Conservation (phyloP, 2,329 filamentous ascomycete genomes). For the Fusarium chaquense region DNA sequence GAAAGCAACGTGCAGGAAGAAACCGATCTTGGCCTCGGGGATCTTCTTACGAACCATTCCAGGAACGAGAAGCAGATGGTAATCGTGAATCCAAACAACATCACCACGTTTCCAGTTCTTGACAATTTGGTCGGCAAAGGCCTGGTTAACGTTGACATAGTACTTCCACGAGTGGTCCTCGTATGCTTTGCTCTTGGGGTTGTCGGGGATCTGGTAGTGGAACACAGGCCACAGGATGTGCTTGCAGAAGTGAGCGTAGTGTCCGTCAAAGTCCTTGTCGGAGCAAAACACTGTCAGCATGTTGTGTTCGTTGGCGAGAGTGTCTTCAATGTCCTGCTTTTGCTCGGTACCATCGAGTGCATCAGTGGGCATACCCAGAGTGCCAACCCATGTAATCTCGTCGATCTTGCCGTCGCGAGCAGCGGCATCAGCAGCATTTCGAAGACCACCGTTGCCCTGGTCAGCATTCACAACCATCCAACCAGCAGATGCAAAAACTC, state of each 20-base stretch:
- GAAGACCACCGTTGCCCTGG: slow-evolving; percentile 91
- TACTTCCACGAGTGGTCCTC: slow-evolving; percentile 97
- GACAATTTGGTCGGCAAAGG: slow-evolving; percentile 90
- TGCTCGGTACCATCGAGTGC: slow-evolving; percentile 78
- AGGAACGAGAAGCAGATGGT: slow-evolving; percentile 90
- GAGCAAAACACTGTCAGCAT: slow-evolving; percentile 86
- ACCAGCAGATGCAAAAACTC: slow-evolving; percentile 78
- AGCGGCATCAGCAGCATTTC: slow-evolving; percentile 87
- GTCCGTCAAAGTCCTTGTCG: slow-evolving; percentile 93
- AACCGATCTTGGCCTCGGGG: slow-evolving; percentile 93
- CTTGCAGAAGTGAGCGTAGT: slow-evolving; percentile 97
- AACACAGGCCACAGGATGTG: slow-evolving; percentile 98
- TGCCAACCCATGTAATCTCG: slow-evolving; percentile 91
- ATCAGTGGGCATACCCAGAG: slow-evolving; percentile 93
- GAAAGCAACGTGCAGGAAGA: slow-evolving; percentile 95
- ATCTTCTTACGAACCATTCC: slow-evolving; percentile 89
- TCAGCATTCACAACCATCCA: slow-evolving; percentile 89
- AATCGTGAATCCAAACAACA: slow-evolving; percentile 95
- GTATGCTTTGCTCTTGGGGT: slow-evolving; percentile 98
- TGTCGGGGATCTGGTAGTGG: slow-evolving; percentile 97
- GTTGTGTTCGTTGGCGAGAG: slow-evolving; percentile 82
- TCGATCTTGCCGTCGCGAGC: slow-evolving; percentile 74
- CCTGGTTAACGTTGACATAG: slow-evolving; percentile 92
- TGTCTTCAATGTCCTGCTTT: slow-evolving; percentile 85
- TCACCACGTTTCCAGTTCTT: slow-evolving; percentile 95